These are phyloP conservation scores for Eremochloa ophiuroides DNA, from an alignment of 176 grass and related monocot species.

Conservation along the genomic window DNA sequence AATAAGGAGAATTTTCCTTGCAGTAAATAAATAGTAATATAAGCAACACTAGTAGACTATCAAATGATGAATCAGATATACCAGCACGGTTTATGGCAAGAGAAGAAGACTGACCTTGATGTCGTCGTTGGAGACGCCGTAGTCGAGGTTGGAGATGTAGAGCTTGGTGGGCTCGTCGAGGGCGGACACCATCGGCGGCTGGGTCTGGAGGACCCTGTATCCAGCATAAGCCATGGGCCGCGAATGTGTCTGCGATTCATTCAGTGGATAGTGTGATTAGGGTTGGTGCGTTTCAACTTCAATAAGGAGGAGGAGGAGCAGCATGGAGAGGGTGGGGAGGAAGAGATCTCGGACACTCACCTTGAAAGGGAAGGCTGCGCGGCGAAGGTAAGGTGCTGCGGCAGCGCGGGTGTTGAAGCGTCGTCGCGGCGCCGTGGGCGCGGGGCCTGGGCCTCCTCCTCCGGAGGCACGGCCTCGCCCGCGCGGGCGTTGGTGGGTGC, in stretches of 20 bases:
- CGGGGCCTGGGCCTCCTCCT: no score
- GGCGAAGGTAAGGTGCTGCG: constrained; percentile 16
- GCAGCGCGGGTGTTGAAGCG: constrained; percentile 34
- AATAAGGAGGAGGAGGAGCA: not conserved
- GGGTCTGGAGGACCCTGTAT: not conserved
- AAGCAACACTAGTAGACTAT: not conserved
- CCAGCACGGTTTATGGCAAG: not conserved
- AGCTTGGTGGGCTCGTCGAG: constrained; percentile 53
- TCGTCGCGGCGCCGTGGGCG: not conserved
- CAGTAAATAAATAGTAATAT: no score
- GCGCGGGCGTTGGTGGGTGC: constrained; percentile 1
- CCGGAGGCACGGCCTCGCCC: not conserved
- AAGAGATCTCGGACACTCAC: not conserved
- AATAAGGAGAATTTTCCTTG: not conserved
- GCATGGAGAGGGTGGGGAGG: not conserved
- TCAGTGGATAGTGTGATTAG: not conserved
- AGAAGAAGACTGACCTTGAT: constrained; percentile 46
- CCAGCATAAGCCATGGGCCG: not conserved
- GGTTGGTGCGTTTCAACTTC: not conserved
- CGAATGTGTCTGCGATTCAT: not conserved
- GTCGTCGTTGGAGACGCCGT: constrained; percentile 62
- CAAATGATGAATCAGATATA: not conserved
- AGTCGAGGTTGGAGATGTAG: constrained; percentile 80
- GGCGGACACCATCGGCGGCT: constrained; percentile 16
- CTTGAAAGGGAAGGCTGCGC: not conserved